Conservation (phyloP, 1,284 basidiomycete species). For the Ganoderma lucidum region DNA sequence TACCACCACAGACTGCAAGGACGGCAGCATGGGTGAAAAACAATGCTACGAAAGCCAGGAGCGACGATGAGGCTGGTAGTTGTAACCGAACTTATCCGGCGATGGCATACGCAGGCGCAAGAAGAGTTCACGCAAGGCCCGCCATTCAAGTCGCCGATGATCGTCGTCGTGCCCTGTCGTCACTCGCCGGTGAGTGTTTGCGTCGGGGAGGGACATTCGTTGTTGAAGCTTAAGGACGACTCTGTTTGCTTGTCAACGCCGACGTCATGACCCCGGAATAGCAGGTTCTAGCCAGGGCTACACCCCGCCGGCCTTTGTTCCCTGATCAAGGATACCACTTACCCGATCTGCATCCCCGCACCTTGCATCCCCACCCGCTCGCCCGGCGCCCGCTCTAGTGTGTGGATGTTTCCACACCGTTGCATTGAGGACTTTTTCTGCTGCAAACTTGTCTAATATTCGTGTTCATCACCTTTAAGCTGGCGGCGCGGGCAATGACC, state of each 20-base stretch:
- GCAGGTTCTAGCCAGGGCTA: constrained; percentile 11
- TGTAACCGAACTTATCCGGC: neutral
- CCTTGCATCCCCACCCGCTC: constrained; percentile 15
- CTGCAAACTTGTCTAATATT: neutral
- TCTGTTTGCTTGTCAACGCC: neutral
- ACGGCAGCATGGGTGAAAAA: neutral
- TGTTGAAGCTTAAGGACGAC: neutral
- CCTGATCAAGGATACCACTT: constrained; percentile 12
- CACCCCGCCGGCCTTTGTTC: constrained; percentile 6
- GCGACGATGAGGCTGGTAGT: neutral
- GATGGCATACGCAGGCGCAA: neutral
- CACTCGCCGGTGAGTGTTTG: neutral
- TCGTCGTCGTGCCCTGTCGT: neutral
- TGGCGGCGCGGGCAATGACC: constrained; percentile 1
- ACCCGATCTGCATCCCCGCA: constrained; percentile 18
- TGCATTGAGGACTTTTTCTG: neutral
- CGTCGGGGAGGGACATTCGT: neutral
- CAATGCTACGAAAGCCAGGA: neutral
- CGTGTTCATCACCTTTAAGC: neutral
- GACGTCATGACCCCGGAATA: constrained; percentile 16
- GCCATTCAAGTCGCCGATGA: neutral
- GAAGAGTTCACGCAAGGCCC: neutral
- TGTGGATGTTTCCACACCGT: neutral
- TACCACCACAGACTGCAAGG: neutral
- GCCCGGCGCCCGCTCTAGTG: neutral